Conservation (phyloP, 768 basidiomycete species). For the Coprinopsis cinerea region DNA sequence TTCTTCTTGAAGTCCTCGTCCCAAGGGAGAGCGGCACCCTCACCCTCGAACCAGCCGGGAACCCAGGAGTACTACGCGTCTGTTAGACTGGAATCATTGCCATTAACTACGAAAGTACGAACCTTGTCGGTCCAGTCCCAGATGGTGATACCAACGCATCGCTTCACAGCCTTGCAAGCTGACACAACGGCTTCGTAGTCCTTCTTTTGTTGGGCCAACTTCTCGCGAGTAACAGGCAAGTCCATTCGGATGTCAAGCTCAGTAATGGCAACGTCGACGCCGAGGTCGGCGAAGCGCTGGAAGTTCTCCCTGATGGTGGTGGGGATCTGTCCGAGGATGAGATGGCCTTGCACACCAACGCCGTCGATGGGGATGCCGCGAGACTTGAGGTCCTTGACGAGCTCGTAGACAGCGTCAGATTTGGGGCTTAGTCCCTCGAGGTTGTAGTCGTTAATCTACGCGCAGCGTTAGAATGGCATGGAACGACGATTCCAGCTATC, state of each 20-base stretch:
- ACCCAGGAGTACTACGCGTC: slow-evolving; percentile 33
- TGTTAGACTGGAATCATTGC: background rate
- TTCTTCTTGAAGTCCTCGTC: slow-evolving; percentile 22
- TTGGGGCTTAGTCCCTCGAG: slow-evolving; percentile 43
- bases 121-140: slow-evolving; percentile 41
- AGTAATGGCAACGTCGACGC: slow-evolving; percentile 60
- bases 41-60: slow-evolving; percentile 29
- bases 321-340: slow-evolving; percentile 52
- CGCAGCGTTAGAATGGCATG: background rate
- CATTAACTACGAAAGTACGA: background rate
- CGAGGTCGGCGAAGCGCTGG: slow-evolving; percentile 46
- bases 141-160: slow-evolving; percentile 37
- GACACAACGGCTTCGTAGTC: slow-evolving; percentile 50
- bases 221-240: slow-evolving; percentile 40
- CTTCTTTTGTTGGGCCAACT: slow-evolving; percentile 46
- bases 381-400: slow-evolving; percentile 39
- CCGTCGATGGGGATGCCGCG: slow-evolving; percentile 48
- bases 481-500: background rate
- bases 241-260: slow-evolving; percentile 59
- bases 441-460: slow-evolving; percentile 37
- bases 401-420: slow-evolving; percentile 47
- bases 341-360: slow-evolving; percentile 52
- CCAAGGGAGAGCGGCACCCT: slow-evolving; percentile 35
- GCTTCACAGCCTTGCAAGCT: slow-evolving; percentile 40
- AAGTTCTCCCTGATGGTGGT: slow-evolving; percentile 41